Evolutionary conservation across 345 rosid genomes (phyloP), one percentile per base, ranked within the genome.

Genomic region (Raphanus raphanistrum): DNA sequence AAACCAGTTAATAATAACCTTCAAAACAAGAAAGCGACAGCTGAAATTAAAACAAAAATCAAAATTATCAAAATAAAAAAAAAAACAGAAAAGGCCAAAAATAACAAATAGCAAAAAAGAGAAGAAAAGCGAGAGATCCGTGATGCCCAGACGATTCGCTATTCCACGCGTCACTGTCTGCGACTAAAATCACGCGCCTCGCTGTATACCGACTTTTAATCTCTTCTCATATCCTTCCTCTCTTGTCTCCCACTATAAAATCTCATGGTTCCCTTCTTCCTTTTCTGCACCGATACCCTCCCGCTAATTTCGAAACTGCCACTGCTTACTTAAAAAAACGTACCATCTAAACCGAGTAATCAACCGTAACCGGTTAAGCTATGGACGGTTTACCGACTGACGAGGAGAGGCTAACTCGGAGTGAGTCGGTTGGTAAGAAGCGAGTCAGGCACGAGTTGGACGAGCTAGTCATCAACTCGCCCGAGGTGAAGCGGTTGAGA

Each of bases 401-500:
- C 2, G 55, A 48, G 55, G 55, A 58, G 73, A 66, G 27, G 26
- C 63, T 31, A 50, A 66, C 73, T 59, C 57, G 77, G 57, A 3
- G 17, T 35, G 82, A 79, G 59, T 67, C 77, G 13, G 28, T 25
- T 9, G 71, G 52, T 66, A 79, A 77, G 72, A 92, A 87, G 65
- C 87, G 95, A 71, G 79, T 25, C 70, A 82, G 93, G 59, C 76
- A 61, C 68, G 88, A 79, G 57, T 71, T 79, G 4, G 84, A 64
- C 29, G 72, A 74, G 54, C 63, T 78, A 8, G 82, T 25, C 2
- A 64, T 77, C 2, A 66, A 25, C 79, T 81, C 89, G 63, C 88
- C 86, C 0, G 87, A 81, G 21, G 92, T 76, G 54, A 91, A 88
- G 80, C 82, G 83, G 57, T 74, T 88, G 41, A 86, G 83, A 55